Percentiles rank a stretch among this genome's conserved stretches.
Evolutionary conservation across 192 early-diverging fungal species (phyloP).

Genomic region (Coemansia sp.): DNA sequence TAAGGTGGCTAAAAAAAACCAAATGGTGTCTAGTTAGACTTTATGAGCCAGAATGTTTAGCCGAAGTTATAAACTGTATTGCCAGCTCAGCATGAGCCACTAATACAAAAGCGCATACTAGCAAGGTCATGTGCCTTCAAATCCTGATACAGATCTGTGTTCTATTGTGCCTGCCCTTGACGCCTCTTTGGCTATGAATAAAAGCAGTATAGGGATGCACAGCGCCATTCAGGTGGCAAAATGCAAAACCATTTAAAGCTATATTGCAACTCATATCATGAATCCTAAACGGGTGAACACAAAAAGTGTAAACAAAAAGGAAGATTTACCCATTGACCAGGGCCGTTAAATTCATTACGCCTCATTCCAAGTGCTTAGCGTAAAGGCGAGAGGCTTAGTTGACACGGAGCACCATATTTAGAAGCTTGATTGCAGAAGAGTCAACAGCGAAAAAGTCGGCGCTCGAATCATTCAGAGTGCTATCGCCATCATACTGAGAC

Average conservation of each 20-base stretch:
- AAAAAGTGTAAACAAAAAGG: not conserved
- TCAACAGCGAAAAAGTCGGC: slow-evolving; percentile 45
- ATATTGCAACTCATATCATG: slow-evolving; percentile 2
- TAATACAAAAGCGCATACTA: not conserved
- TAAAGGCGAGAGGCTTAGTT: slow-evolving; percentile 14
- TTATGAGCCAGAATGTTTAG: not conserved
- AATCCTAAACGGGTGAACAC: not conserved
- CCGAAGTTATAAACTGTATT: not conserved
- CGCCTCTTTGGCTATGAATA: slow-evolving; percentile 1
- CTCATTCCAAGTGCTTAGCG: not conserved
- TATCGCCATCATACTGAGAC: slow-evolving; percentile 30
- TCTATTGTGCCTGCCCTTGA: not conserved
- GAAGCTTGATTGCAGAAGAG: slow-evolving; percentile 37
- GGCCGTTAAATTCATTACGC: not conserved
- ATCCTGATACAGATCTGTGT: not conserved
- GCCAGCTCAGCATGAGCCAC: not conserved
- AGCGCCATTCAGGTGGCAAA: not conserved
- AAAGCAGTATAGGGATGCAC: not conserved
- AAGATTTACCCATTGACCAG: not conserved
- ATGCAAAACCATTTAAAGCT: not conserved
- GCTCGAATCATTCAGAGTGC: slow-evolving; percentile 32
- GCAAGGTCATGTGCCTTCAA: not conserved
- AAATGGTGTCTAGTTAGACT: not conserved
- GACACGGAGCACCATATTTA: slow-evolving; percentile 52
- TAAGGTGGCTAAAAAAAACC: not conserved